phyloP scores from a whole-genome alignment of 169 alveolate species.

The Eimeria praecox region DNA sequence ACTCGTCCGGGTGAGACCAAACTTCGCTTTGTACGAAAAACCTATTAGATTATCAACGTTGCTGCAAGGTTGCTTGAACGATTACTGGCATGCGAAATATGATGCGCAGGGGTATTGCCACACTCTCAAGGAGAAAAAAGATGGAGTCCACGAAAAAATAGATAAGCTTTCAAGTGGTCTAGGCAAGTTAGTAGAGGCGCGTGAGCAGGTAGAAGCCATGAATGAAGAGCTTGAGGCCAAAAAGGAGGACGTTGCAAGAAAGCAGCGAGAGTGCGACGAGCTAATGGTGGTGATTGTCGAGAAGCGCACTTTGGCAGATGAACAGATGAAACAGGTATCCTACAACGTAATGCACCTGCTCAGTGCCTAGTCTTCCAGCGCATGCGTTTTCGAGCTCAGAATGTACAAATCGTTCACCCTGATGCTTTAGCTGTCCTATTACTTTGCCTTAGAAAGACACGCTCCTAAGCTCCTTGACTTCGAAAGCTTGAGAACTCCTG shows the following conservation, averaged over 20 bases:
- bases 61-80: not conserved
- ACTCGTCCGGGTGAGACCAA: slow-evolving; percentile 86
- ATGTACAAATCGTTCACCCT: not conserved
- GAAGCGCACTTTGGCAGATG: slow-evolving; percentile 94
- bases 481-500: not conserved
- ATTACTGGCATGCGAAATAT: not conserved
- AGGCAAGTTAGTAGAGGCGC: slow-evolving; percentile 94
- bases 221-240: slow-evolving; percentile 92
- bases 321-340: slow-evolving; percentile 87
- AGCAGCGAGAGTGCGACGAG: slow-evolving; percentile 95
- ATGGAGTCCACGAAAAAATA: slow-evolving; percentile 92
- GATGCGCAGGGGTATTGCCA: slow-evolving; percentile 36
- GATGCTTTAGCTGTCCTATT: not conserved
- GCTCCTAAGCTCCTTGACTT: not conserved
- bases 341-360: not conserved
- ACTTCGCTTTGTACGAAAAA: not conserved
- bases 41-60: not conserved
- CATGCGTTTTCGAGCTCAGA: not conserved
- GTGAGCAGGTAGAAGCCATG: slow-evolving; percentile 94
- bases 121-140: slow-evolving; percentile 88
- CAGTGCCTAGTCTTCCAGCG: too few relatives aligned
- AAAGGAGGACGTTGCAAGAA: slow-evolving; percentile 92
- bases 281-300: slow-evolving; percentile 92
- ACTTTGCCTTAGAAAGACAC: not conserved
- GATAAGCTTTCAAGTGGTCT: slow-evolving; percentile 95